A percentile compares a stretch with the other conserved stretches of the same genome.
These are phyloP conservation scores for Leucosporidium scottii DNA, from an alignment of 768 basidiomycete species.

Conservation along the genomic window DNA sequence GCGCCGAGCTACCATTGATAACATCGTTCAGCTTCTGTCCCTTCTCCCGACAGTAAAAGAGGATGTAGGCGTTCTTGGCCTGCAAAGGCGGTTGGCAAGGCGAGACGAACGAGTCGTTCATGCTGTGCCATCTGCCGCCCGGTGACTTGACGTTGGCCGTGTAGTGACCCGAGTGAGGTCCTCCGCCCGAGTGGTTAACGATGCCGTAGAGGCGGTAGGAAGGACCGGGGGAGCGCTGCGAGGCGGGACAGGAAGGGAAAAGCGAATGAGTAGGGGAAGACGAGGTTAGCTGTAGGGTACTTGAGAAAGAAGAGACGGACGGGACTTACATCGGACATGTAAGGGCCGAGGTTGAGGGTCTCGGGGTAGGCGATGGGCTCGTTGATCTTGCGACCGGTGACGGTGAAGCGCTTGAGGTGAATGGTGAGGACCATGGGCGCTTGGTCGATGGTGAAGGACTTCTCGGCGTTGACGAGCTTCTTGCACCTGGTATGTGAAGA, in stretches of 20 bases:
- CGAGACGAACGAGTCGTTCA: constrained; percentile 81
- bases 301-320: not conserved
- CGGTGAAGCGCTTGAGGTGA: constrained; percentile 85
- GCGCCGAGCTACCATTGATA: not conserved
- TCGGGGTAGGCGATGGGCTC: constrained; percentile 73
- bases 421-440: constrained; percentile 83
- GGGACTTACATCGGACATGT: constrained; percentile 63
- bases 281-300: too few relatives aligned
- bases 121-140: constrained; percentile 72
- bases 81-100: constrained; percentile 43
- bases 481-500: constrained; percentile 61
- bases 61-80: constrained; percentile 78
- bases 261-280: not conserved
- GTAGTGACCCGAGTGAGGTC: constrained; percentile 94
- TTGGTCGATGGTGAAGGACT: constrained; percentile 78
- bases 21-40: constrained; percentile 7
- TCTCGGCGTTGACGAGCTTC: constrained; percentile 78
- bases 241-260: not conserved
- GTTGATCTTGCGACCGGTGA: constrained; percentile 76
- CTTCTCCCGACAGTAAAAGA: constrained; percentile 80
- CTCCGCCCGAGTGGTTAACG: constrained; percentile 84
- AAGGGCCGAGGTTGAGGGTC: constrained; percentile 59
- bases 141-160: constrained; percentile 71
- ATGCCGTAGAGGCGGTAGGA: constrained; percentile 82
- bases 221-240: constrained; percentile 47